A percentile compares a stretch with the other conserved stretches of the same genome.
Conservation (phyloP, 2,329 filamentous ascomycete genomes). For the Aspergillus ochraceus region DNA sequence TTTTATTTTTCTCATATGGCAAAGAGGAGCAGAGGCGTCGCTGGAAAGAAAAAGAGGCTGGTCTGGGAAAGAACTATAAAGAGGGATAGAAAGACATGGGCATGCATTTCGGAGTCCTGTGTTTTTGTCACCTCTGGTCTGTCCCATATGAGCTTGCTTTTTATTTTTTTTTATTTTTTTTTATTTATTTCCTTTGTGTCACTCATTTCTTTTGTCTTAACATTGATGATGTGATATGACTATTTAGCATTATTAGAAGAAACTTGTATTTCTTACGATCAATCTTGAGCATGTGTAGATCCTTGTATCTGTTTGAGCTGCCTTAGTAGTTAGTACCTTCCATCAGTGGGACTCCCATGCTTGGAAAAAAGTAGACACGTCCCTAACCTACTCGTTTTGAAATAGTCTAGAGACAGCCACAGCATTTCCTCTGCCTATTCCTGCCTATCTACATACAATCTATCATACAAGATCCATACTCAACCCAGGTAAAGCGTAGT, state of each 20-base stretch:
- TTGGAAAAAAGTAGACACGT: too few relatives aligned
- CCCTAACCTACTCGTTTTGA: too few relatives aligned
- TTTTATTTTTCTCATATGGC: slow-evolving; percentile 1
- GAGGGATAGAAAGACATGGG: not conserved
- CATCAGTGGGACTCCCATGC: too few relatives aligned
- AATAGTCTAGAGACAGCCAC: too few relatives aligned
- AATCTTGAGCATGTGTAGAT: not conserved
- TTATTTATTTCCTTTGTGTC: not conserved
- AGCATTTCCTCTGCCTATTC: too few relatives aligned
- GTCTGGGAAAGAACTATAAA: not conserved
- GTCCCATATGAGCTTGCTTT: not conserved
- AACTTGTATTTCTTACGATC: not conserved
- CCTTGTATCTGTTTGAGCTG: too few relatives aligned
- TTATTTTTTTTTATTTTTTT: not conserved
- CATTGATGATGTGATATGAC: not conserved
- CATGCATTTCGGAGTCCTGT: not conserved
- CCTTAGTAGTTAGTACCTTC: not conserved
- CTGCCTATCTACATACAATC: too few relatives aligned
- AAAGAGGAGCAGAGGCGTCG: slow-evolving; percentile 8
- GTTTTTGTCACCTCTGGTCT: not conserved
- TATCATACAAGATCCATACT: too few relatives aligned
- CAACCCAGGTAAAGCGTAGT: too few relatives aligned
- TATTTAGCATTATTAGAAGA: not conserved
- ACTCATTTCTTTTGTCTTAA: not conserved
- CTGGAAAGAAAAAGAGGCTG: slow-evolving; percentile 3